Percentiles rank a stretch among this genome's conserved stretches.
These are phyloP conservation scores for Triticum dicoccoides DNA, from an alignment of 176 grass and related monocot genomes.

Conservation along the genomic window DNA sequence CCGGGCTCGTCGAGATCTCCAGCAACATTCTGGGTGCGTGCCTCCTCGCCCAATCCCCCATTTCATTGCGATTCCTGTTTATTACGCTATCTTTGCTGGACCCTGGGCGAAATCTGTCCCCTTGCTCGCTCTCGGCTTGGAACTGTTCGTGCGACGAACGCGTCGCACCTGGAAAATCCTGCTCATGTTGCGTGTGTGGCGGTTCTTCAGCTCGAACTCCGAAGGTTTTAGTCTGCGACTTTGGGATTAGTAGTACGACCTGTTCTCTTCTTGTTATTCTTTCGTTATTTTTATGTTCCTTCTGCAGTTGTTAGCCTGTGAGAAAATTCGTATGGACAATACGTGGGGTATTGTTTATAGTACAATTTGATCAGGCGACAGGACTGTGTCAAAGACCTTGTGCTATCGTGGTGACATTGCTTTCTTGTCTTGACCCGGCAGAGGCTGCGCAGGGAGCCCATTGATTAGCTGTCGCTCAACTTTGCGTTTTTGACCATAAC, in stretches of 20 bases:
- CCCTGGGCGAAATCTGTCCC: not conserved
- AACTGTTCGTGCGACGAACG: conserved; percentile 27
- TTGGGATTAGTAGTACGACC: not conserved
- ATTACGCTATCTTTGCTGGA: too few relatives aligned
- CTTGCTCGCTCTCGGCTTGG: not conserved
- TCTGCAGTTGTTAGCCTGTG: not conserved
- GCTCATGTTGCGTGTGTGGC: not conserved
- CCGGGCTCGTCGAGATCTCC: conserved; percentile 88
- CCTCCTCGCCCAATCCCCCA: not conserved
- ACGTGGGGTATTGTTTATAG: not conserved
- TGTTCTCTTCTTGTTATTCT: not conserved
- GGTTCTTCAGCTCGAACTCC: not conserved
- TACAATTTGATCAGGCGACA: not conserved
- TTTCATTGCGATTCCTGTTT: too few relatives aligned
- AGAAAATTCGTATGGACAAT: not conserved
- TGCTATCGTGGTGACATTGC: conserved; percentile 23
- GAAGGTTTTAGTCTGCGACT: not conserved
- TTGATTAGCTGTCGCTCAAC: conserved; percentile 15
- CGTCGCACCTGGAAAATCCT: not conserved
- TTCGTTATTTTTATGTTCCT: not conserved
- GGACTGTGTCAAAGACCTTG: conserved; percentile 10
- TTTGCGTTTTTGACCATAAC: conserved; percentile 3
- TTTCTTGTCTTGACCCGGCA: conserved; percentile 27
- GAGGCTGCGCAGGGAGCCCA: not conserved
- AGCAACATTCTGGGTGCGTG: conserved; percentile 68